Evolutionary conservation across 352 stramenopile species (phyloP), one percentile per base, ranked within the genome.

Genomic region (Pythium scleroteichum): DNA sequence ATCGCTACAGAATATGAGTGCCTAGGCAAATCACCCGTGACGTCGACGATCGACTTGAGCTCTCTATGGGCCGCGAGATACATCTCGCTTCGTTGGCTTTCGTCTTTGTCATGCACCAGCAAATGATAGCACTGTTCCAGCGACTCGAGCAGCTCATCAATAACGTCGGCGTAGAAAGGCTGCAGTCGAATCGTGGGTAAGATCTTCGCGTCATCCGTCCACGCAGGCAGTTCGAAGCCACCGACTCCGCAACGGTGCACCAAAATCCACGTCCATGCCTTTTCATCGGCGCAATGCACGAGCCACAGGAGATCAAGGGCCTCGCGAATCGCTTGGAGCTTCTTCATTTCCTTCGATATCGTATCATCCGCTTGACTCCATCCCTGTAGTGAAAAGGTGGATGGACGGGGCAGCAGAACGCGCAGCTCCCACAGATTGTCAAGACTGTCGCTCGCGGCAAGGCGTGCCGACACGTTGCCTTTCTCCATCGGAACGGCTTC

Each of bases 251-350:
- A 78, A 22, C 60, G 46, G 41, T 74, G 41, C 38, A 72, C 27
- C 9, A 81, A 59, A 35, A 81, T 33, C 27, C 58, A 61, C 42
- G 69, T 76, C 67, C 69, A 76, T 29, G 55, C 60, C n/a, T 61
- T 52, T 50, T 76, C 68, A 61, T 78, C 72, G 10, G 68, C 52
- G 10, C 50, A 38, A 3, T 66, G 66, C 39, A 80, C 63, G 13
- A 80, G 60, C 58, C 56, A 71, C 24, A 80, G 55, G n/a, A 80
- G 55, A 53, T 80, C 66, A 35, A 78, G 58, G 19, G 62, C 72
- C 47, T 80, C 72, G 19, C 69, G 53, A 17, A 64, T 52, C 16
- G 38, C 46, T n/a, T 46, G 47, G 3, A 64, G 29, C 38, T 57
- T 48, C 20, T 45, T 26, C 38, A 44, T 58, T 16, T 10, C 23